Evolutionary conservation across 2,329 filamentous ascomycete species (phyloP), one percentile per base, ranked within the genome.

Genomic region (Penicillium vulpinum): DNA sequence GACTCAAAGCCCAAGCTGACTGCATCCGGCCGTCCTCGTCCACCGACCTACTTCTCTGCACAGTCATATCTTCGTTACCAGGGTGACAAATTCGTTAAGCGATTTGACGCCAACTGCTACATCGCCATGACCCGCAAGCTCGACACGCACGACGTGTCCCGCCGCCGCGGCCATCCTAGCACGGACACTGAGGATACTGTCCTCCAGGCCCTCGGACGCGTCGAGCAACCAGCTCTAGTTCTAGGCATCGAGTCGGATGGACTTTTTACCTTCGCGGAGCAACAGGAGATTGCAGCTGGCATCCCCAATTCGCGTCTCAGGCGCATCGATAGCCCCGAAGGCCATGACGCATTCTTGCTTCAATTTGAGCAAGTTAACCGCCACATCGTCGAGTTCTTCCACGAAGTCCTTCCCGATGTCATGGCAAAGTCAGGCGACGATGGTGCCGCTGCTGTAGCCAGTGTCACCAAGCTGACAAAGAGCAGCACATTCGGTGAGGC

Each of bases 41-140:
- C 85, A 0, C 86, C 87, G 8, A 94, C 91, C n/a, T 97, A 97
- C 76, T 99, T 97, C 77, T 97, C 94, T 0, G 94, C 94, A 0
- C 94, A 99, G 74, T 97, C 92, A 0, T 99, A 99, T 75, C 84
- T 99, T 41, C 89, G 94, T 21, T 99, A 99, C 75, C 94, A 99
- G 76, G 93, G 92, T 54, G 85, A 88, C 67, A 99, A 99, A 75
- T 99, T 99, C 68, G 94, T 97, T 67, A 92, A 90, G 74, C 89
- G 94, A 10, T 99, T 97, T 74, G 94, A 99, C 75, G 91, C 92
- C 68, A 99, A 99, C 75, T 99, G 94, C 78, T 99, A 99, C 78
- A 97, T 99, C 66, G 92, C 94, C 64, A 97, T 99, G 75, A 97
- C 94, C 5, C 89, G 94, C 68, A 99, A 99, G 76, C 85, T 99